Evolutionary conservation across 2,329 filamentous ascomycete genomes (phyloP).

Genomic region (Hortaea werneckii): DNA sequence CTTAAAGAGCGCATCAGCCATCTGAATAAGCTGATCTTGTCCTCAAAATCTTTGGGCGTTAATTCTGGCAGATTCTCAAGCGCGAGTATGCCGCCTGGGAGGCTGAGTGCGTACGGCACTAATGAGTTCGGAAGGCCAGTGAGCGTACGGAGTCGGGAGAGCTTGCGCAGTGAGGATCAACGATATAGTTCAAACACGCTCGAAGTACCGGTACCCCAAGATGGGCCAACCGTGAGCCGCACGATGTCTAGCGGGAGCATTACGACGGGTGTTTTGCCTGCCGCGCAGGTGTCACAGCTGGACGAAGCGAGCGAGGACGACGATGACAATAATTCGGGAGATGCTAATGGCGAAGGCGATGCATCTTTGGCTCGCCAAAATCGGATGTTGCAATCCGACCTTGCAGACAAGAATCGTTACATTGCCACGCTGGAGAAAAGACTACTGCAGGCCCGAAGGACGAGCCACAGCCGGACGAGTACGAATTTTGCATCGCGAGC

Average conservation of each 20-base stretch:
- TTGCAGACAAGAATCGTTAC: conserved; percentile 94
- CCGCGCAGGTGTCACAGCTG: conserved; percentile 19
- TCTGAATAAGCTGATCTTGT: conserved; percentile 85
- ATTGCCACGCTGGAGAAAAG: conserved; percentile 89
- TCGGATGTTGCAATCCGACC: conserved; percentile 82
- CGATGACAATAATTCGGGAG: conserved; percentile 44
- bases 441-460: conserved; percentile 76
- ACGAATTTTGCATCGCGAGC: conserved; percentile 51
- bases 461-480: conserved; percentile 80
- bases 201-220: conserved; percentile 26
- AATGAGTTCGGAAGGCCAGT: conserved; percentile 23
- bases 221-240: conserved; percentile 13
- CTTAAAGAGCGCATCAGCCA: conserved; percentile 97
- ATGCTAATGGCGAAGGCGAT: conserved; percentile 57
- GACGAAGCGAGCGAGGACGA: conserved; percentile 28
- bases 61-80: conserved; percentile 60
- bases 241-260: conserved; percentile 22
- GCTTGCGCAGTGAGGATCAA: conserved; percentile 10
- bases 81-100: conserved; percentile 27
- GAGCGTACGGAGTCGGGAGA: conserved; percentile 21
- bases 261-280: conserved; percentile 20
- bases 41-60: conserved; percentile 90
- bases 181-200: conserved; percentile 28
- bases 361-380: conserved; percentile 80
- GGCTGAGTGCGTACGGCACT: conserved; percentile 29